Evolutionary conservation across 768 basidiomycete species (phyloP).

Genomic region (Leccinum disarticulatum): DNA sequence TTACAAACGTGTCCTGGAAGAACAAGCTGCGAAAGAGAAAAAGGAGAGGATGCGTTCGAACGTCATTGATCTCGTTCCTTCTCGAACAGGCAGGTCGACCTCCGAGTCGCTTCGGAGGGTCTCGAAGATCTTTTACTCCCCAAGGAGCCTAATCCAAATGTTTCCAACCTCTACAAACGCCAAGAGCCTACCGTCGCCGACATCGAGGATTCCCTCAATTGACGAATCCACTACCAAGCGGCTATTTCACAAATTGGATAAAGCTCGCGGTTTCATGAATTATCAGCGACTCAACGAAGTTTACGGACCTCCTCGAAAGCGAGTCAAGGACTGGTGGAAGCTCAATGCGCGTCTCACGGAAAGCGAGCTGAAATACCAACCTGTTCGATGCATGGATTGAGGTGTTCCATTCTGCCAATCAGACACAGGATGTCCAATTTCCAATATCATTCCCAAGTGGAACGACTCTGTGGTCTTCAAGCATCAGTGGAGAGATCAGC

Average conservation of each 20-base stretch:
- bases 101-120: conserved; percentile 58
- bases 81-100: conserved; percentile 53
- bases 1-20: conserved; percentile 92
- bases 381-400: conserved; percentile 98
- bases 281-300: conserved; percentile 93
- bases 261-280: conserved; percentile 98
- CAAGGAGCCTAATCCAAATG: conserved; percentile 46
- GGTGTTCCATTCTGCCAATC: conserved; percentile 96
- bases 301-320: conserved; percentile 93
- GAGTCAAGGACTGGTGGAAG: conserved; percentile 98
- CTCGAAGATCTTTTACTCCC: conserved; percentile 74
- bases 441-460: conserved; percentile 98
- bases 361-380: conserved; percentile 92
- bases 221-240: conserved; percentile 83
- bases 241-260: conserved; percentile 88
- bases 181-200: conserved; percentile 85
- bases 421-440: conserved; percentile 94
- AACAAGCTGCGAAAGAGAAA: conserved; percentile 75
- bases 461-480: conserved; percentile 94
- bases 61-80: conserved; percentile 89
- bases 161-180: conserved; percentile 39
- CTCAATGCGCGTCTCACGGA: conserved; percentile 85
- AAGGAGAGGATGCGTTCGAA: conserved; percentile 85
- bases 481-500: conserved; percentile 93
- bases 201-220: conserved; percentile 87